Evolutionary conservation across 179 eudicot genomes (phyloP), one percentile per base, ranked within the genome.

Genomic region (Camellia oleifera): DNA sequence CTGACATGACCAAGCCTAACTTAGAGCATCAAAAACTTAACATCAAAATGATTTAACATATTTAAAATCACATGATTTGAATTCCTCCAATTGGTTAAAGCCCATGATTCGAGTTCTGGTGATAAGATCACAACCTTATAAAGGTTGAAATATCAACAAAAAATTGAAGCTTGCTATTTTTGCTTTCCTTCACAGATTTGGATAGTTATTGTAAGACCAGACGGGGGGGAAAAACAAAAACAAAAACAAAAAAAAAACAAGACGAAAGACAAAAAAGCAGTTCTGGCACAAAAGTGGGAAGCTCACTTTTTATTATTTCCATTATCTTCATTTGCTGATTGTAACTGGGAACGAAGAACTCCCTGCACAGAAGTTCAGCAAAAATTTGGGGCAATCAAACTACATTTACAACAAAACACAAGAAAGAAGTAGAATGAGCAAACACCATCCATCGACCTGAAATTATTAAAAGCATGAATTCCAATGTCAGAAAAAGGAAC

Each of bases 301-400:
- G 63, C 72, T 83, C 81, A 94, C 98, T 96, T 91, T 81, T 85
- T 89, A 84, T 87, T 91, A 77, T 83, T 86, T 74, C 88, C 97
- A 87, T 87, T 89, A 69, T 94, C 99, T 69, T 94, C 98, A 82
- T 92, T 90, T 79, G 95, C 97, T 69, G 93, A 83, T 79, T 92
- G 97, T 72, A 96, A 85, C 86, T 97, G 97, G 53, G 97, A 91
- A 45, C 89, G 98, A 74, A 97, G 86, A 76, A 82, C 84, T 62
- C 98, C 98, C 99, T 96, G 90, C 78, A 75, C 23, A 79, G 56
- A 48, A 81, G 46, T 46, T 40, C 63, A 52, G 26, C 18, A 70
- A 11, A 63, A 46, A 75, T 44, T 42, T 9, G 20, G 68, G 65
- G n/a, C n/a, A 58, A 73, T 62, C 20, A 44, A 44, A 46, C n/a